phyloP scores from a whole-genome alignment of 2,329 filamentous ascomycete genomes.

The Pseudogymnoascus pannorum region DNA sequence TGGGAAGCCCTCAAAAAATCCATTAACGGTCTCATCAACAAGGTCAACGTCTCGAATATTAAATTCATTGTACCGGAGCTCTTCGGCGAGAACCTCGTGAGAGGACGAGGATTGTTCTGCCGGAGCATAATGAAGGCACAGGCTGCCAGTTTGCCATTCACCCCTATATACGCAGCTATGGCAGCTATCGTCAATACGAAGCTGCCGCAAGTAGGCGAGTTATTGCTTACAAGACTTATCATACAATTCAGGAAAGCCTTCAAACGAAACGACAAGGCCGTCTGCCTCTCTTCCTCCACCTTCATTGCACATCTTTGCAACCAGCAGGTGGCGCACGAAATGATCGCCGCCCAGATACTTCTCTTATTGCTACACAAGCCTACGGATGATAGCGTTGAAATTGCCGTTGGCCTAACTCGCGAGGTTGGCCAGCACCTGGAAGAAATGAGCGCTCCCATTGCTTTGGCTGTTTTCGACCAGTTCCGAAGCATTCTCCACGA shows the following conservation, averaged over 20 bases:
- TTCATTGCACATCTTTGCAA: conserved; percentile 96
- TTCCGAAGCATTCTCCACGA: conserved; percentile 94
- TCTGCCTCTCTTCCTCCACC: conserved; percentile 85
- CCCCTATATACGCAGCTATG: conserved; percentile 93
- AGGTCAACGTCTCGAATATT: conserved; percentile 97
- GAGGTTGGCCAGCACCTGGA: conserved; percentile 93
- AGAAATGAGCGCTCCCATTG: conserved; percentile 86
- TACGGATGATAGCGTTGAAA: conserved; percentile 95
- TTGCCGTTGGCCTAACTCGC: conserved; percentile 85
- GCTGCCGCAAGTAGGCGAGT: conserved; percentile 85
- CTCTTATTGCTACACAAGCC: conserved; percentile 90
- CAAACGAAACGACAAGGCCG: conserved; percentile 92
- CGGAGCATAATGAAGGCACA: conserved; percentile 98
- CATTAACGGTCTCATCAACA: conserved; percentile 98
- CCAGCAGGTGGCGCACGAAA: conserved; percentile 90
- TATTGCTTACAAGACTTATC: conserved; percentile 76
- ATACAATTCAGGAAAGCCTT: conserved; percentile 94
- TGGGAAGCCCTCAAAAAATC: conserved; percentile 99
- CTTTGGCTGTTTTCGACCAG: conserved; percentile 87
- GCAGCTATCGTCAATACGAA: conserved; percentile 97
- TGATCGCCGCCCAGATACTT: conserved; percentile 85
- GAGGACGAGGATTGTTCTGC: conserved; percentile 87
- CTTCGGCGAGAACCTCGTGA: conserved; percentile 87
- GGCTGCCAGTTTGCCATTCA: conserved; percentile 90
- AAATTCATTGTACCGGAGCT: conserved; percentile 95